These are phyloP conservation scores for Porodaedalea pini DNA, from an alignment of 1,284 basidiomycete species.

Conservation along the genomic window DNA sequence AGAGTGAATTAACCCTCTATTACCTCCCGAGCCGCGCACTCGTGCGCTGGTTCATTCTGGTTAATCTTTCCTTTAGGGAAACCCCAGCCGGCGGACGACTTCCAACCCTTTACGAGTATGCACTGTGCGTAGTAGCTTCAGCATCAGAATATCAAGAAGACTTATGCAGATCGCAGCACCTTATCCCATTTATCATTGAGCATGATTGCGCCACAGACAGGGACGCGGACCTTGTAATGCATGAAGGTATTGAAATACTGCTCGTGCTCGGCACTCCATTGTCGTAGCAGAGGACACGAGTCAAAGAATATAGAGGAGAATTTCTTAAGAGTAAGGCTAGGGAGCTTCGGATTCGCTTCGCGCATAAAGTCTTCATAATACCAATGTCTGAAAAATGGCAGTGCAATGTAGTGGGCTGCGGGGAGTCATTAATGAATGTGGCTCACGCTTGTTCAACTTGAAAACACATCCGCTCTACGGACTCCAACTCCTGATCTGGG, in stretches of 20 bases:
- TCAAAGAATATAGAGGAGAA: slow-evolving; percentile 94
- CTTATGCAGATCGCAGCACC: slow-evolving; percentile 43
- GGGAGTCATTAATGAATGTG: slow-evolving; percentile 22
- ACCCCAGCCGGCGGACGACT: slow-evolving; percentile 93
- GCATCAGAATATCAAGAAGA: slow-evolving; percentile 5
- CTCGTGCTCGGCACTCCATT: slow-evolving; percentile 78
- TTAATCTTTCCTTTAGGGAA: slow-evolving; percentile 99
- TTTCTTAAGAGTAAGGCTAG: slow-evolving; percentile 84
- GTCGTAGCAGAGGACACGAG: slow-evolving; percentile 74
- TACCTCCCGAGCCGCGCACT: slow-evolving; percentile 90
- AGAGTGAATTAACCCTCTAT: slow-evolving; percentile 22
- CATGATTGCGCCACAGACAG: slow-evolving; percentile 98
- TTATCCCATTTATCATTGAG: slow-evolving; percentile 90
- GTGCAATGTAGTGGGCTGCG: slow-evolving; percentile 3
- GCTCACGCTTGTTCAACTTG: slow-evolving; percentile 98
- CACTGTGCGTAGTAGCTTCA: slow-evolving; percentile 47
- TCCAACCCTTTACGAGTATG: slow-evolving; percentile 96
- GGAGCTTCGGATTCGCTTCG: slow-evolving; percentile 83
- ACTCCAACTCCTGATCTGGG: slow-evolving; percentile 88
- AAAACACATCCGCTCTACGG: slow-evolving; percentile 93
- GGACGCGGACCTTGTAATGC: slow-evolving; percentile 96
- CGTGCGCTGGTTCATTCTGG: slow-evolving; percentile 78
- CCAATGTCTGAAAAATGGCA: slow-evolving; percentile 74
- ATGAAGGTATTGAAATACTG: slow-evolving; percentile 81
- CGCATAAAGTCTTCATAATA: slow-evolving; percentile 99